phyloP scores from a whole-genome alignment of 1,284 basidiomycete genomes.

The Trametes hirsuta region DNA sequence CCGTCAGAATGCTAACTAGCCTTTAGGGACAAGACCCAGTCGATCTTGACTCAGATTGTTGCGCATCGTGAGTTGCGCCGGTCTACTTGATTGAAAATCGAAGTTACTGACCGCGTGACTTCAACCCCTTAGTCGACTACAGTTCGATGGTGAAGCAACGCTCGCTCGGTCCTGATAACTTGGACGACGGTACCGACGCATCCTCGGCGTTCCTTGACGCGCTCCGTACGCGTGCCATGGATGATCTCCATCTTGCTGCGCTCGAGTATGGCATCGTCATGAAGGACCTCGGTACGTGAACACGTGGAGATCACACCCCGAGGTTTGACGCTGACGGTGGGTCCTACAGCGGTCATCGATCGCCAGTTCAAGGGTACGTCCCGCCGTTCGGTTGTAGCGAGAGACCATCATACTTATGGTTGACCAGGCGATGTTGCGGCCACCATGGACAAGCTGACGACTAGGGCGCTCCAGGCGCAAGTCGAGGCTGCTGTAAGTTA shows the following conservation, averaged over 20 bases:
- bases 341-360: constrained; percentile 70
- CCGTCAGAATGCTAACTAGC: neutral
- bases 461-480: constrained; percentile 78
- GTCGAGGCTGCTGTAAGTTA: constrained; percentile 76
- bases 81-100: constrained; percentile 22
- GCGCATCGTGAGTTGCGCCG: constrained; percentile 55
- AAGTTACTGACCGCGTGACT: constrained; percentile 5
- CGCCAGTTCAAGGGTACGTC: constrained; percentile 73
- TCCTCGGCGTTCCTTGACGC: constrained; percentile 81
- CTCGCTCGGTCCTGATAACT: constrained; percentile 70
- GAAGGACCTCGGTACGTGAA: constrained; percentile 66
- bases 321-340: neutral
- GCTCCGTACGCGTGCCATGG: constrained; percentile 78
- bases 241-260: constrained; percentile 78
- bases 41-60: constrained; percentile 81
- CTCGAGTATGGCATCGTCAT: constrained; percentile 79
- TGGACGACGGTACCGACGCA: constrained; percentile 68
- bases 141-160: constrained; percentile 77
- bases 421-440: constrained; percentile 62
- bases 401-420: neutral
- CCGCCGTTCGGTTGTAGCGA: neutral
- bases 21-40: constrained; percentile 74
- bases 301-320: neutral
- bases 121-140: constrained; percentile 45
- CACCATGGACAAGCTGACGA: constrained; percentile 84